Percentiles rank a stretch among this genome's conserved stretches.
phyloP scores from a whole-genome alignment of 2,329 filamentous ascomycete species.

The Neofusicoccum laricinum region DNA sequence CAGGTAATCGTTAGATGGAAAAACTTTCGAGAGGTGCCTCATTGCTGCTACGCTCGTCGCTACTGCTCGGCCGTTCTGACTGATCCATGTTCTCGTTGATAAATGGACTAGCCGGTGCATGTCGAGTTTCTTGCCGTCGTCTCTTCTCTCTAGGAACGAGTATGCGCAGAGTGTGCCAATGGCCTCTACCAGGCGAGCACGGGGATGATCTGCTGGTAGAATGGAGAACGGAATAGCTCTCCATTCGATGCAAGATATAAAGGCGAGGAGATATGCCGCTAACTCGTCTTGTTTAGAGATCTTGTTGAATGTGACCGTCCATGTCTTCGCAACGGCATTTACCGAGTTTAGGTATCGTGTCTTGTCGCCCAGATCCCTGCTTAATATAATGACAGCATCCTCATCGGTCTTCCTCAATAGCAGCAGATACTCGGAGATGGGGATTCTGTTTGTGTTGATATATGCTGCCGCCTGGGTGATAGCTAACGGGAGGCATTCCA shows the following conservation, averaged over 20 bases:
- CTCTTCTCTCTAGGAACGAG: conserved; percentile 26
- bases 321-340: conserved; percentile 37
- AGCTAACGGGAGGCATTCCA: conserved; percentile 21
- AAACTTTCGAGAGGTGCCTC: conserved; percentile 23
- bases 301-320: conserved; percentile 37
- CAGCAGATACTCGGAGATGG: conserved; percentile 17
- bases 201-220: conserved; percentile 24
- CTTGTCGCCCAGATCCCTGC: conserved; percentile 31
- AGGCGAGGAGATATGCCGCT: conserved; percentile 35
- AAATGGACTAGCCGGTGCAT: conserved; percentile 38
- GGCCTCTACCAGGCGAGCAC: conserved; percentile 25
- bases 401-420: conserved; percentile 25
- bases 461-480: conserved; percentile 25
- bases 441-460: conserved; percentile 29
- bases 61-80: conserved; percentile 19
- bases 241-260: conserved; percentile 24
- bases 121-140: conserved; percentile 21
- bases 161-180: conserved; percentile 33
- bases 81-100: conserved; percentile 33
- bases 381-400: conserved; percentile 30
- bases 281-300: conserved; percentile 29
- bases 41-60: conserved; percentile 20
- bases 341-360: conserved; percentile 27
- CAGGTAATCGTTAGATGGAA: conserved; percentile 20
- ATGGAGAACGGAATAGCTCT: conserved; percentile 32